These are phyloP conservation scores for Hippophae rhamnoides DNA, from an alignment of 306 rosid genomes.

Conservation along the genomic window DNA sequence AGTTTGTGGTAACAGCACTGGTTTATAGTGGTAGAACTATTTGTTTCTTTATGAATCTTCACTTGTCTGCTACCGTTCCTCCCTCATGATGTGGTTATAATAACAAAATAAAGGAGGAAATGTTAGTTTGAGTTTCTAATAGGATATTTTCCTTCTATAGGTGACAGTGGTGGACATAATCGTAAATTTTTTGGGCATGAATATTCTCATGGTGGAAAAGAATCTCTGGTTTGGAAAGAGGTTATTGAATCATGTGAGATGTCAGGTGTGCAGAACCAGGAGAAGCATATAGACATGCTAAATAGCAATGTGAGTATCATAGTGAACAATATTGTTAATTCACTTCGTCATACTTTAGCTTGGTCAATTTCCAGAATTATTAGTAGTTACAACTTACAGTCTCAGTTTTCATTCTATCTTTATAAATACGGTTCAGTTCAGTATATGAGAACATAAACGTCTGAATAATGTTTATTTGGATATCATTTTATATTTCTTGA, in stretches of 20 bases:
- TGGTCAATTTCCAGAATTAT: too few relatives aligned
- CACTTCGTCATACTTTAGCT: too few relatives aligned
- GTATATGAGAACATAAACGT: too few relatives aligned
- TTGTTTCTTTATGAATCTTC: background rate
- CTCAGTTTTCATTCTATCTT: too few relatives aligned
- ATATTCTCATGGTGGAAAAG: conserved; percentile 32
- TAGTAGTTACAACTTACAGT: too few relatives aligned
- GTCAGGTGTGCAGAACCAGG: conserved; percentile 23
- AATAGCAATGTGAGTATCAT: conserved; percentile 48
- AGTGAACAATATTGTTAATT: conserved; percentile 10
- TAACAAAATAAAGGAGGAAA: background rate
- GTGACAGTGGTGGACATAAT: conserved; percentile 27
- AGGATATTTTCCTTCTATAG: conserved; percentile 23
- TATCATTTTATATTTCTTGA: background rate
- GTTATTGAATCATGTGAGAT: conserved; percentile 32
- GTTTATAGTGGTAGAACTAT: background rate
- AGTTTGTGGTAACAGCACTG: background rate
- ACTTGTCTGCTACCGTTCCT: background rate
- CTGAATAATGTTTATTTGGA: too few relatives aligned
- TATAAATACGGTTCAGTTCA: too few relatives aligned
- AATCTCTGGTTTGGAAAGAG: conserved; percentile 44
- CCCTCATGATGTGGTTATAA: too few relatives aligned
- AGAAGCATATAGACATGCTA: conserved; percentile 23
- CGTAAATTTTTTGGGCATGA: conserved; percentile 25
- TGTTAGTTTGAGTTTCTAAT: conserved; percentile 20